Conservation (phyloP, 352 stramenopile species). For the Peronospora farinosa region DNA sequence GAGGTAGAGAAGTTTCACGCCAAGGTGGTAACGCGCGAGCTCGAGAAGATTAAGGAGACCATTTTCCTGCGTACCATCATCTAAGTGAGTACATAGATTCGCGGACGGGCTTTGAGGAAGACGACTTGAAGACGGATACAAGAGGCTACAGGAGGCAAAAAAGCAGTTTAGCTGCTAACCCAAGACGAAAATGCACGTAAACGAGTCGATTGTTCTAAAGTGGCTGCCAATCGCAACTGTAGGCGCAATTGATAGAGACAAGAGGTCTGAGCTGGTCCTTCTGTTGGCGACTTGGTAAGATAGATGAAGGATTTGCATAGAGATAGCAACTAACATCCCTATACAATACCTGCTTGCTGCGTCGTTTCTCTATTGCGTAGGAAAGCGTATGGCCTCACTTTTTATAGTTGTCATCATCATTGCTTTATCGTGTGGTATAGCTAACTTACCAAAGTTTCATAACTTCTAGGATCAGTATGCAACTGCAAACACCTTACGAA, state of each 20-base stretch:
- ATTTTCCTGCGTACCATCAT: conserved; percentile 77
- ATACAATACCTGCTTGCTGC: conserved; percentile 23
- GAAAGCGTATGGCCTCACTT: no score
- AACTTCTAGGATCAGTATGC: neutral
- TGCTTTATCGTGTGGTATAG: neutral
- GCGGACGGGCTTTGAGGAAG: conserved; percentile 11
- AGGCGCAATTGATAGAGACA: conserved; percentile 23
- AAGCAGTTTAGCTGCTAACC: conserved; percentile 22
- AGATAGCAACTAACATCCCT: conserved; percentile 20
- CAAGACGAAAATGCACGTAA: conserved; percentile 26
- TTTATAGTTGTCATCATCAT: neutral
- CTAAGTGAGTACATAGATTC: conserved; percentile 32
- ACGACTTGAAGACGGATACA: conserved; percentile 3
- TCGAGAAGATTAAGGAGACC: conserved; percentile 83
- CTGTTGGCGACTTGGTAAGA: conserved; percentile 28
- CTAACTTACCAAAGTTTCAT: neutral
- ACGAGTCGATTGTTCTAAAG: conserved; percentile 11
- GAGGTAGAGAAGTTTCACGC: conserved; percentile 79
- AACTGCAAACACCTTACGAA: neutral
- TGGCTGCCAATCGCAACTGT: conserved; percentile 8
- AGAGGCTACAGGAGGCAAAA: conserved; percentile 8
- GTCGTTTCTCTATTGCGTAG: neutral
- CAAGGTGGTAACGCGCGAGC: conserved; percentile 72
- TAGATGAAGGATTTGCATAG: conserved; percentile 13
- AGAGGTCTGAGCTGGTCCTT: neutral